Evolutionary conservation across 2,329 filamentous ascomycete genomes (phyloP), one percentile per base, ranked within the genome.

Genomic region (Graphilbum sp.): DNA sequence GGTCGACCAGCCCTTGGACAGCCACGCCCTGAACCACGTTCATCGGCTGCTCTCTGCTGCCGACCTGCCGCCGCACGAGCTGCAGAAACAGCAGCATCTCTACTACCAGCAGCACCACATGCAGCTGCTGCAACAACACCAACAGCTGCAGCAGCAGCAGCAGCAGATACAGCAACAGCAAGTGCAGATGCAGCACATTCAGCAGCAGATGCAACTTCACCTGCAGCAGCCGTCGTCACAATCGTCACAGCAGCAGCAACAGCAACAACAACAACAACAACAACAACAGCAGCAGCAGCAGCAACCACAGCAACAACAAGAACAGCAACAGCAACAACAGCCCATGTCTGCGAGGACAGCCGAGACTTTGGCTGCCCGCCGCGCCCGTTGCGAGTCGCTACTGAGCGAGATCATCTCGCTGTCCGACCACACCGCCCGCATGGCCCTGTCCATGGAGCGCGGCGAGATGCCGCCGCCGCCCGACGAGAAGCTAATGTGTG

Each of bases 351-450:
- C 36, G 21, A 43, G 42, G 38, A 37, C 40, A 20, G 40, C 42
- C 35, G 45, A 46, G 37, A 39, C 36, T 2, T 40, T 43, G 25
- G 39, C 42, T 1, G 41, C 40, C 5, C 40, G 46, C 12, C 41
- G 42, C n/a, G 40, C 38, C 9, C 45, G 40, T 9, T 47, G 44
- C 33, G 64, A 57, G 41, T 50, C 52, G 29, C 42, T 57, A 25
- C 43, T 58, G 17, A 41, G 50, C 27, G 55, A 58, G 35, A 58
- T 58, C n/a, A 52, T 57, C 24, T 52, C 52, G 25, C 51, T 68
- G n/a, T 56, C 63, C 12, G 60, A 61, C 34, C 59, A 60, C 45
- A 56, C 62, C 27, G 58, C 60, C 2, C 52, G 55, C 39, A 51
- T 67, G 44, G 60, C 59, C 16, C 47, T 66, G 38, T 47, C 45